Evolutionary conservation across 2,329 filamentous ascomycete genomes (phyloP).

Genomic region (Pestalotiopsis fici): DNA sequence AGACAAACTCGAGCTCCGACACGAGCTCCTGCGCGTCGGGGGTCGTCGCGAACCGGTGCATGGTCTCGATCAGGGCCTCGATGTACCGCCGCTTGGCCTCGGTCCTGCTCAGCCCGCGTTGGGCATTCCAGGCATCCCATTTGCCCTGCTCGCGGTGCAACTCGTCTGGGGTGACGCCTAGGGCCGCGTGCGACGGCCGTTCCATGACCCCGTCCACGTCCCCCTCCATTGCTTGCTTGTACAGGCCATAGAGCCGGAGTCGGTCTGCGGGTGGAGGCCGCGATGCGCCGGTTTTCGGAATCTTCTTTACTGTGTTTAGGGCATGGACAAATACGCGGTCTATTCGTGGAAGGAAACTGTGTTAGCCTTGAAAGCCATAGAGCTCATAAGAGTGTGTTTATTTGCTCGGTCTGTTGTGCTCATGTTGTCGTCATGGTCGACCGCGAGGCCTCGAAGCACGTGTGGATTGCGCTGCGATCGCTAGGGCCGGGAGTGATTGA

Average conservation of each 20-base stretch:
- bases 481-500: background rate
- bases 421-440: background rate
- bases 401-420: background rate
- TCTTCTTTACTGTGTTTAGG: constrained; percentile 97
- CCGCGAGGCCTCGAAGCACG: background rate
- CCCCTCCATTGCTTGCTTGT: constrained; percentile 99
- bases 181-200: constrained; percentile 61
- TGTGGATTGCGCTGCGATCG: background rate
- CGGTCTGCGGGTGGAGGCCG: constrained; percentile 85
- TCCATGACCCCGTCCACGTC: constrained; percentile 95
- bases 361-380: background rate
- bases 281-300: constrained; percentile 87
- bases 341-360: constrained; percentile 35
- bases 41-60: constrained; percentile 94
- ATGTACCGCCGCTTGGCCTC: constrained; percentile 95
- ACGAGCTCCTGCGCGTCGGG: constrained; percentile 87
- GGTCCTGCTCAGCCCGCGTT: constrained; percentile 80
- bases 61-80: constrained; percentile 90
- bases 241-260: constrained; percentile 92
- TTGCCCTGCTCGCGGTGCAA: constrained; percentile 64
- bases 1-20: constrained; percentile 95
- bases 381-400: background rate
- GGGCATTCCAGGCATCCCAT: constrained; percentile 95
- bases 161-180: constrained; percentile 52
- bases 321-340: constrained; percentile 99